Base-by-base conservation (phyloP, 2,329 filamentous ascomycete genomes). In the Lizonia empirigonia region DNA sequence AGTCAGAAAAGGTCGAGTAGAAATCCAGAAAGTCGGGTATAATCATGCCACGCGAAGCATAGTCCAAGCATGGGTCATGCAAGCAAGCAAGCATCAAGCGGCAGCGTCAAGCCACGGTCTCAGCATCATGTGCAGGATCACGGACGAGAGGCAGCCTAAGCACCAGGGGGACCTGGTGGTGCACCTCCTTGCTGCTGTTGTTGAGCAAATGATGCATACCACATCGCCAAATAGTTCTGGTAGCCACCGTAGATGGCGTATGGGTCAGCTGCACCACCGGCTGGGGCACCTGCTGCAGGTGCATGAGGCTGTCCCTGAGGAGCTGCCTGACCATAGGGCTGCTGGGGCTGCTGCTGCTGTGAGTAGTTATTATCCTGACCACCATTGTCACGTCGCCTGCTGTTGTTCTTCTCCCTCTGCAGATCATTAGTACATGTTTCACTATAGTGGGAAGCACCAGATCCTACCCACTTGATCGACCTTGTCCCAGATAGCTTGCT, bases 401-500 rank as follows among this genome's bases (percentile, higher is more conserved):
- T 71, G 52, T 72, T 74, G 49, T 76, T 77, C 68, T 78, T 77
- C 60, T 77, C 74, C 63, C 76, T 76, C 78, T 82, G 59, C 18
- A 39, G 59, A 44, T 18, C 32, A 44, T 71, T 59, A 70, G 62
- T 7, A 27, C 15, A 23, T 16, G 16, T 18, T 33, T 23, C 1
- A 10, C 13, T 19, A 8, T 20, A 32, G 24, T 20, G 22, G 29
- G 10, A 18, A 19, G 36, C 1, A 6, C 12, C 7, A 3, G 18
- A 82, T n/a, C n/a, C 87, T 76, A 83, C 92, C 87, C 72, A 93
- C 90, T 68, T 90, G 88, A 56, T 96, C 90, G 39, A 96, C 90
- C 76, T 96, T 96, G 62, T 96, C 91, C 72, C 91, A 89, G 56
- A 96, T 96, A 34, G 90, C 89, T 63, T 80, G 80, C 77, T 95